These are phyloP conservation scores for Lablab purpureus DNA, from an alignment of 306 rosid species.

Conservation along the genomic window DNA sequence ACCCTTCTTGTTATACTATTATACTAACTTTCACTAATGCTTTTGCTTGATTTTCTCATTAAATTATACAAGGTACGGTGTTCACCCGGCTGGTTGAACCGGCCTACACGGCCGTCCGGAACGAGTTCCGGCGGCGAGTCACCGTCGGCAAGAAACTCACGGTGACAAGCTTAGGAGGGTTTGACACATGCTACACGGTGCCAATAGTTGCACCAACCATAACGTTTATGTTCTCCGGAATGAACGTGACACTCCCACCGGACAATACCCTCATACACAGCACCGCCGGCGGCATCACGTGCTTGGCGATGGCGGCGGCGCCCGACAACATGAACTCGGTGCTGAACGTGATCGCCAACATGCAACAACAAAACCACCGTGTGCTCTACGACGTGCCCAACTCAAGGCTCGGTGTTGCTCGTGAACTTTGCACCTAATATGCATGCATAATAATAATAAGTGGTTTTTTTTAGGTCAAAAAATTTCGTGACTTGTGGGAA, in stretches of 20 bases:
- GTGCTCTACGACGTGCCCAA: slow-evolving; percentile 82
- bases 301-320: slow-evolving; percentile 87
- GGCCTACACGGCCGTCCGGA: slow-evolving; percentile 68
- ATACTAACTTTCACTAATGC: not conserved
- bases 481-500: slow-evolving; percentile 34
- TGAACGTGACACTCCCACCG: slow-evolving; percentile 84
- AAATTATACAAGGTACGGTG: slow-evolving; percentile 67
- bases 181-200: slow-evolving; percentile 82
- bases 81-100: slow-evolving; percentile 85
- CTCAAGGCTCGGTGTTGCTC: slow-evolving; percentile 84
- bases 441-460: not conserved
- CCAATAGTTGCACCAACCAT: slow-evolving; percentile 79
- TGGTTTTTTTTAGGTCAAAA: not conserved
- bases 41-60: not conserved
- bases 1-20: not conserved
- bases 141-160: slow-evolving; percentile 41
- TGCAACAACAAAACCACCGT: slow-evolving; percentile 98
- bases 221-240: slow-evolving; percentile 82
- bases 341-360: slow-evolving; percentile 86
- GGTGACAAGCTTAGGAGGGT: slow-evolving; percentile 78
- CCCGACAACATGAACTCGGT: slow-evolving; percentile 90
- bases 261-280: slow-evolving; percentile 85
- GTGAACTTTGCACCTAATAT: slow-evolving; percentile 72
- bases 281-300: slow-evolving; percentile 68
- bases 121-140: slow-evolving; percentile 77